Base-by-base conservation (phyloP, 2,329 filamentous ascomycete species). In the Ophiosphaerella herpotricha region DNA sequence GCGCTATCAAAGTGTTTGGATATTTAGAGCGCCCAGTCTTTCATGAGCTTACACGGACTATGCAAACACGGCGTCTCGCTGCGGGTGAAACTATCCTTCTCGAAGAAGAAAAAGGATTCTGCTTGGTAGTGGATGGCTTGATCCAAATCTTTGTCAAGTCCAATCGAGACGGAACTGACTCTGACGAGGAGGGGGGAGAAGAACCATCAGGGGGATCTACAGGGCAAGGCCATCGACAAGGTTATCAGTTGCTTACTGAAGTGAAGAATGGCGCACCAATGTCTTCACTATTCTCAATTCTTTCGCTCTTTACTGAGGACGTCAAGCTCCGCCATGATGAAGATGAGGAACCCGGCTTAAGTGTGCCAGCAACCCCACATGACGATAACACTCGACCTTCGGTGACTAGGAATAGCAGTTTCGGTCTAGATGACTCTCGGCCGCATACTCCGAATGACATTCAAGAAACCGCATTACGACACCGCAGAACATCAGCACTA, bases 81-180 rank as follows among this genome's bases (percentile, higher is more conserved):
- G 93, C 94, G 5, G 94, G 94, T 26, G 94, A 99, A 74, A 99
- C 94, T 0, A 80, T 99, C 62, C 86, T 97, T 58, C 79, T 99
- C 29, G 94, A 99, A 74, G 94, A 99, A 70, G 94, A 99, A 67
- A 96, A 99, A 66, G 94, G 94, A 0, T 99, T 99, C 66, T 99
- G 94, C 70, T 82, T 99, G 49, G 94, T 99, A 5, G 95, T 99
- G 3, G 94, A 99, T 74, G 94, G 94, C 2, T 75, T 96, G 24
- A 92, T 99, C 1, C 91, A 99, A 72, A 97, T 99, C 46, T 99
- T 97, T 70, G 94, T 99, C 72, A 97, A 97, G 71, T 97, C 93
- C 2, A 86, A 87, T 37, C 59, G 71, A 24, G 77, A 77, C 39
- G 75, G 74, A 9, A 74, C 74, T 23, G 76, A 77, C 49, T 74